Evolutionary conservation across 208 protist species (phyloP).

Genomic region (Leishmania turanica): DNA sequence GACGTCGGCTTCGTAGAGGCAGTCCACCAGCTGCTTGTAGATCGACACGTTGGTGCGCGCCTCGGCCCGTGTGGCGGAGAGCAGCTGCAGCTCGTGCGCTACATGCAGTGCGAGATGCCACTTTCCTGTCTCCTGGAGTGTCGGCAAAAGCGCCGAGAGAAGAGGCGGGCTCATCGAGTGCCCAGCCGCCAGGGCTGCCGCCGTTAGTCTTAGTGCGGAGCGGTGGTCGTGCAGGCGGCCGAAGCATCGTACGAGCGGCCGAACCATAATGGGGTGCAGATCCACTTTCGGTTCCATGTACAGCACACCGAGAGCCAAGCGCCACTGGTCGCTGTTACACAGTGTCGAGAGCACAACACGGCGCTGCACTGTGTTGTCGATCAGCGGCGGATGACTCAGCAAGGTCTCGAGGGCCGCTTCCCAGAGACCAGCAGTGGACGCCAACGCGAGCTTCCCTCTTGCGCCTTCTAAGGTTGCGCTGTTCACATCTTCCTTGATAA

Average conservation of each 20-base stretch:
- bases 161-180: conserved; percentile 45
- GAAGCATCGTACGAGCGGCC: conserved; percentile 68
- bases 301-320: conserved; percentile 44
- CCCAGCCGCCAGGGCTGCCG: conserved; percentile 54
- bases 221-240: conserved; percentile 35
- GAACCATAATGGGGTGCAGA: conserved; percentile 41
- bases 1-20: conserved; percentile 66
- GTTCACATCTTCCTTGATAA: conserved; percentile 87
- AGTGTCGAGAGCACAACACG: conserved; percentile 60
- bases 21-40: conserved; percentile 59
- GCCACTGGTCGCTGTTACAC: conserved; percentile 41
- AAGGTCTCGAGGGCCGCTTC: conserved; percentile 59
- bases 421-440: conserved; percentile 79
- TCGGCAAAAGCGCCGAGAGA: conserved; percentile 56
- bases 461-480: conserved; percentile 47
- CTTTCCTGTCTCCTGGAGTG: conserved; percentile 51
- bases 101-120: conserved; percentile 56
- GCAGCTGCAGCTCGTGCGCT: conserved; percentile 54
- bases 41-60: conserved; percentile 28
- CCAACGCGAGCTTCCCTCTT: conserved; percentile 54
- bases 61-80: conserved; percentile 44
- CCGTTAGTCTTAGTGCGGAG: conserved; percentile 49
- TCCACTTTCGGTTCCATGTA: conserved; percentile 25
- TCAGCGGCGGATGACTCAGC: conserved; percentile 38
- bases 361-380: conserved; percentile 30